These are phyloP conservation scores for Casuarina glauca DNA, from an alignment of 306 rosid species.

Conservation along the genomic window DNA sequence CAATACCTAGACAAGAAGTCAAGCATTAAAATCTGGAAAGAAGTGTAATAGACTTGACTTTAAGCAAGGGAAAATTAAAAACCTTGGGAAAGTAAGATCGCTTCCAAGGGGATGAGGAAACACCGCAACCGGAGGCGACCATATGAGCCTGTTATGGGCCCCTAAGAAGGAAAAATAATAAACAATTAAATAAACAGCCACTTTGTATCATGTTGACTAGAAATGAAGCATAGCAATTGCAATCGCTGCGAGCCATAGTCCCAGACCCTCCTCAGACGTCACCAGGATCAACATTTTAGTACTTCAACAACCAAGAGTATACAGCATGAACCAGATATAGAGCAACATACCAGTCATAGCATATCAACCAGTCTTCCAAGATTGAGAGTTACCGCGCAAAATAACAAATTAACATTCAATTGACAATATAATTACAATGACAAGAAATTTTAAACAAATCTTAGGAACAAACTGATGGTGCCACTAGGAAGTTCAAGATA, in stretches of 20 bases:
- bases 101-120: conserved; percentile 98
- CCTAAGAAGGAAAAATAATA: conserved; percentile 49
- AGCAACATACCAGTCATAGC: neutral
- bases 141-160: conserved; percentile 84
- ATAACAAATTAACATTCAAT: neutral
- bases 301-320: neutral
- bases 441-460: neutral
- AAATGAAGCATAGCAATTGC: neutral
- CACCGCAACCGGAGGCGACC: conserved; percentile 94
- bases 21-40: conserved; percentile 26
- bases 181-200: conserved; percentile 22
- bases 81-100: conserved; percentile 95
- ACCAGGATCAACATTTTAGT: neutral
- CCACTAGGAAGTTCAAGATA: neutral
- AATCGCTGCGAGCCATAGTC: neutral
- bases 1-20: conserved; percentile 67
- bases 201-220: neutral
- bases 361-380: neutral
- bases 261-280: neutral
- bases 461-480: neutral
- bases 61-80: conserved; percentile 32
- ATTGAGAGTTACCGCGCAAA: neutral
- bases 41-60: conserved; percentile 9
- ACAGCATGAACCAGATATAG: neutral
- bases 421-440: neutral